A percentile compares a stretch with the other conserved stretches of the same genome.
Evolutionary conservation across 2,329 filamentous ascomycete genomes (phyloP).

Genomic region (Clarireedia sp.): DNA sequence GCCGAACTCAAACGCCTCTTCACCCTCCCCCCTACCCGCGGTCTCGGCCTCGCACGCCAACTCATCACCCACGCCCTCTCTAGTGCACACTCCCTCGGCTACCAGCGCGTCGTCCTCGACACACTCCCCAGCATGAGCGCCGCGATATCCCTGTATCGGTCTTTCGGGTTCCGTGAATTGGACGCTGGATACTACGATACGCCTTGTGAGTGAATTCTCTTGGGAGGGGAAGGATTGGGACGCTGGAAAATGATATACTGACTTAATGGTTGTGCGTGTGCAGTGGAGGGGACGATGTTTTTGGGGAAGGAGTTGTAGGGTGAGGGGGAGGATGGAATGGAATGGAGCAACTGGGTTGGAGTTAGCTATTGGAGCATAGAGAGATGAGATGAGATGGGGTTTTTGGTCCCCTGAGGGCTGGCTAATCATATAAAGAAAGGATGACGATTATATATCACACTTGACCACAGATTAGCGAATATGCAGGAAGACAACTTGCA

Average conservation of each 20-base stretch:
- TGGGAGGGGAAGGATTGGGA: neutral
- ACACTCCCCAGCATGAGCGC: neutral
- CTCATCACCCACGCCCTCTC: neutral
- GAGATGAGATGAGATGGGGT: no score
- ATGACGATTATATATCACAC: no score
- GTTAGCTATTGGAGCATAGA: no score
- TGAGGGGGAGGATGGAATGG: no score
- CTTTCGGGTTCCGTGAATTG: neutral
- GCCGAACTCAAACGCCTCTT: constrained; percentile 53
- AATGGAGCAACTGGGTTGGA: no score
- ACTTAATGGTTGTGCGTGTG: neutral
- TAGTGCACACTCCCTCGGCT: neutral
- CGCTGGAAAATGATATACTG: neutral
- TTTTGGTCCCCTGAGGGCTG: no score
- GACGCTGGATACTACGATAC: neutral
- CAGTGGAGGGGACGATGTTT: neutral
- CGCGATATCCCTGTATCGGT: neutral
- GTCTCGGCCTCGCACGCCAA: neutral
- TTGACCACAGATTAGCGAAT: no score
- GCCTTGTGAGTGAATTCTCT: neutral
- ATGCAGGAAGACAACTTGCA: no score
- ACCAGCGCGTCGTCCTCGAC: neutral
- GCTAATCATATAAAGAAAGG: no score
- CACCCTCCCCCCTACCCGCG: constrained; percentile 30
- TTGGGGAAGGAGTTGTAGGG: neutral